phyloP scores from a whole-genome alignment of 1,284 basidiomycete species.

The Trametes versicolor region DNA sequence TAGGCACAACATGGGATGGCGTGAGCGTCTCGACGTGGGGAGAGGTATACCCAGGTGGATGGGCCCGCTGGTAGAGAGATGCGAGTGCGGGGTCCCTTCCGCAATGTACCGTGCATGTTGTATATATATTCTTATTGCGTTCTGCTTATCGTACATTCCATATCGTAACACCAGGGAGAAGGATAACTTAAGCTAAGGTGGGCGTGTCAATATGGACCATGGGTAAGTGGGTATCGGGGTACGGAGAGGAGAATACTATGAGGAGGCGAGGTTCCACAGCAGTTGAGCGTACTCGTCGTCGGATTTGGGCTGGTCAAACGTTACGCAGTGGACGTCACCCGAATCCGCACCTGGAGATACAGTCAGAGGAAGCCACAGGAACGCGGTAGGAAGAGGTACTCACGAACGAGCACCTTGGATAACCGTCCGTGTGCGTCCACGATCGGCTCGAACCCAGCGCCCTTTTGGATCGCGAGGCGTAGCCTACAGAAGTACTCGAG shows the following conservation, averaged over 20 bases:
- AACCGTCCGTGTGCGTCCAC: conserved; percentile 59
- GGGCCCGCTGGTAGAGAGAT: neutral
- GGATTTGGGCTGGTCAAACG: conserved; percentile 43
- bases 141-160: conserved; percentile 1
- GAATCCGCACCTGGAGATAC: conserved; percentile 60
- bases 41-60: neutral
- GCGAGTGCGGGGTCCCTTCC: neutral
- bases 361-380: neutral
- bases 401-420: conserved; percentile 73
- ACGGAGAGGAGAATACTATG: conserved; percentile 46
- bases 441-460: conserved; percentile 75
- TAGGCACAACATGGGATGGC: conserved; percentile 29
- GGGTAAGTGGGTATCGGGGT: neutral
- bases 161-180: neutral
- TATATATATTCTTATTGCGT: conserved; percentile 18
- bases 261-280: conserved; percentile 68
- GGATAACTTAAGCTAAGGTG: conserved; percentile 4
- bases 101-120: conserved; percentile 25
- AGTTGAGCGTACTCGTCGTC: conserved; percentile 49
- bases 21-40: neutral
- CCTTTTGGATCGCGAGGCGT: conserved; percentile 72
- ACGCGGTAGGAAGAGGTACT: conserved; percentile 44
- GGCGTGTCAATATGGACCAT: neutral
- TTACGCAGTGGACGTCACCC: conserved; percentile 64
- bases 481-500: conserved; percentile 51